Base-by-base conservation (phyloP, 23 red algal species). In the Pyropia haitanensis region DNA sequence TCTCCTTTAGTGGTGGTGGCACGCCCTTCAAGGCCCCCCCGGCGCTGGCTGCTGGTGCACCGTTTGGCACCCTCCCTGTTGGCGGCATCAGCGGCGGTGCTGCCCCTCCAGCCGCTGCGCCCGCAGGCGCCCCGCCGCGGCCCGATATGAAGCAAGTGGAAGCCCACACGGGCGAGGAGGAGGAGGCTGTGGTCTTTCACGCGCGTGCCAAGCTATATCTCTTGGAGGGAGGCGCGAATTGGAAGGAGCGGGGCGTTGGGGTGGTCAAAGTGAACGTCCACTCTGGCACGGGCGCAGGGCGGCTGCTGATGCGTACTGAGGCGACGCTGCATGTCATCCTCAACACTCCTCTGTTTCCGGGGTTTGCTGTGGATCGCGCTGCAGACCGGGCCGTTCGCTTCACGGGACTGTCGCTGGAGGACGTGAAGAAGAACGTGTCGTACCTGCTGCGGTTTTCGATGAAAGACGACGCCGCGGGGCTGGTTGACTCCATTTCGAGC, bases 301-400 rank as follows among this genome's bases (percentile, higher is more conserved):
- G 91, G n/a, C 53, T 96, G 27, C 33, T 96, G 14, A 96, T 96
- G 91, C 83, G 91, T 20, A 74, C 82, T n/a, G 91, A 96, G 56
- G 91, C 70, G 9, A 82, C 67, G 19, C 61, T 96, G 19, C 60
- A 78, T 5, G 77, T 96, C 26, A 70, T 96, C 34, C 67, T 96
- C 49, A 96, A 96, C 30, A 80, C 64, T 8, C 83, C 72, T 12
- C n/a, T 96, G 30, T 61, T 39, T 18, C 31, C 53, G 28, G 65
- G 67, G 1, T 61, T 93, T 52, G 70, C 29, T 20, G 34, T 85
- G 51, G 88, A 93, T 28, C 19, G 48, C 23, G 88, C 88, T 5
- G 76, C 66, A 1, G 79, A 78, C 18, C 53, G 61, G 18, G 74
- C 68, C 48, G 22, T 93, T 15, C 78, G 88, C 5, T 93, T 93